Evolutionary conservation across 2,329 filamentous ascomycete species (phyloP), one percentile per base, ranked within the genome.

Genomic region (Penicillium psychrosexuale): DNA sequence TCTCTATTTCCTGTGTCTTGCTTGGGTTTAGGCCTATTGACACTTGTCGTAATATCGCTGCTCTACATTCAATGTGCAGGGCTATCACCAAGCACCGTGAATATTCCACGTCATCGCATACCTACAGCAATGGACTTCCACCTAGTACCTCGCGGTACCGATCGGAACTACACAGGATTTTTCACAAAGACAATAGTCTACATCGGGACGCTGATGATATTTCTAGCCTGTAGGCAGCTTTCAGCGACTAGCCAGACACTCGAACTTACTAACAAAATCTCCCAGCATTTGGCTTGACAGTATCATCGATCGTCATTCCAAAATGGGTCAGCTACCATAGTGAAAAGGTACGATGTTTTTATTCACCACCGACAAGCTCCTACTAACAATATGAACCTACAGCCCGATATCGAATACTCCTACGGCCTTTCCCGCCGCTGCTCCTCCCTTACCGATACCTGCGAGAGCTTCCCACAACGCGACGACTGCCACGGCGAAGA

Each of bases 341-440:
- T 48, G 70, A 73, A 53, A 74, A 73, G 58, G 77, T 79, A 64
- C 28, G 8, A 3, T 7, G 2, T 22, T n/a, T 5, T n/a, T 5
- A 24, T 37, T 28, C 39, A 7, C 17, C 30, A 3, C n/a, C 37
- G 12, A 53, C 2, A 39, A 40, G 33, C 34, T 27, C 22, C 33
- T 28, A 52, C 46, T 36, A 22, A 47, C 30, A 44, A 9, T 12
- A 19, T 47, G 27, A 11, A 13, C n/a, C 22, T n/a, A 28, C 47
- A 73, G 69, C 68, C 69, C 28, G 82, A 85, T 63, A 83, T 82
- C 51, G 76, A 82, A 59, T 84, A 91, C 62, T 83, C 81, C 44
- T 86, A 88, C 69, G 93, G 93, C 56, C 84, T 99, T 43, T 89
- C 96, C 75, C 83, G 82, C 64, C 86, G 85, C 70, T 99, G 93